A percentile compares a stretch with the other conserved stretches of the same genome.
Conservation (phyloP, 1,139 yeast genomes). For the Protomyces lactucae-debilis region DNA sequence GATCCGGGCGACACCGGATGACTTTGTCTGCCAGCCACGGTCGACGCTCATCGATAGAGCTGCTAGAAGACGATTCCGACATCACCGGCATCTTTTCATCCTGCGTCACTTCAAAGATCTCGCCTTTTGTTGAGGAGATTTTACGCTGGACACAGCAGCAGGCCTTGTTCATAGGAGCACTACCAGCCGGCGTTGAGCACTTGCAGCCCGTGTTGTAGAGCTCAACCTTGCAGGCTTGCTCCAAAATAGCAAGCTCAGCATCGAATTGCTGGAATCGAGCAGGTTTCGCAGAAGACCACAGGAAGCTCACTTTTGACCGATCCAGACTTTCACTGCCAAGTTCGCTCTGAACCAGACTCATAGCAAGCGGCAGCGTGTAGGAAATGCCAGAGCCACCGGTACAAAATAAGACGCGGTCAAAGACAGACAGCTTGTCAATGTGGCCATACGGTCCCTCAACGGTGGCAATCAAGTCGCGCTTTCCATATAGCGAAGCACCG, state of each 20-base stretch:
- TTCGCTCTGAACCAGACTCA: not conserved
- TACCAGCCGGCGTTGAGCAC: not conserved
- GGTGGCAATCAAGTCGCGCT: not conserved
- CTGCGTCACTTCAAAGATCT: not conserved
- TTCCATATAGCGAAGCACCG: not conserved
- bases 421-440: not conserved
- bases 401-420: conserved; percentile 3
- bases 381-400: conserved; percentile 11
- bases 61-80: not conserved
- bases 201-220: not conserved
- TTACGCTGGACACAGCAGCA: not conserved
- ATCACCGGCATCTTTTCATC: not conserved
- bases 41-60: not conserved
- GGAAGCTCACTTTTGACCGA: not conserved
- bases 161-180: not conserved
- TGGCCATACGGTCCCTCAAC: conserved; percentile 7
- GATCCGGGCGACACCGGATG: not conserved
- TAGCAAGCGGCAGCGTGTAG: conserved; percentile 7
- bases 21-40: not conserved
- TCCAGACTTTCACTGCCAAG: not conserved
- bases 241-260: not conserved
- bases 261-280: not conserved
- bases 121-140: not conserved
- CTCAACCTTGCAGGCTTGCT: not conserved
- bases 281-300: not conserved